Evolutionary conservation across 2,329 filamentous ascomycete genomes (phyloP).

Genomic region (Xylariaceae sp.): DNA sequence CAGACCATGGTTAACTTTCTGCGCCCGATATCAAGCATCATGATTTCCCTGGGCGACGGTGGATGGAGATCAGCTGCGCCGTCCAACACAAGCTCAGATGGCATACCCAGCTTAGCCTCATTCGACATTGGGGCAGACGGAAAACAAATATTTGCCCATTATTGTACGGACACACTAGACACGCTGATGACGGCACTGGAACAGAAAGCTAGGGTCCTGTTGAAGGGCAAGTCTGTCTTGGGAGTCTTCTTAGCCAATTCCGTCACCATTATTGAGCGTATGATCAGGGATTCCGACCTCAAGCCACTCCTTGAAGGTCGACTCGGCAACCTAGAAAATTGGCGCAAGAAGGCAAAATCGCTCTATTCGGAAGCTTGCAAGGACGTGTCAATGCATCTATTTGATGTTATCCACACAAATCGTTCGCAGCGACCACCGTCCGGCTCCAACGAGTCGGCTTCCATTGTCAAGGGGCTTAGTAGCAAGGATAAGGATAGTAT

Average conservation of each 20-base stretch:
- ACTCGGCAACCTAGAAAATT: conserved; percentile 67
- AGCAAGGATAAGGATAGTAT: conserved; percentile 95
- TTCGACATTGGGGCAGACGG: conserved; percentile 90
- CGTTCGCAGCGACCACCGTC: conserved; percentile 69
- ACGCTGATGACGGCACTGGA: conserved; percentile 72
- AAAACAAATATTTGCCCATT: conserved; percentile 81
- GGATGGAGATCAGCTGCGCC: conserved; percentile 67
- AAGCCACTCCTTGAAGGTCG: conserved; percentile 64
- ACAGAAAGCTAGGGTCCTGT: conserved; percentile 64
- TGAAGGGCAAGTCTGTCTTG: conserved; percentile 73
- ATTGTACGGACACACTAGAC: conserved; percentile 85
- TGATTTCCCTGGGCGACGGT: conserved; percentile 88
- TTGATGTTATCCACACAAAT: conserved; percentile 90
- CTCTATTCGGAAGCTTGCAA: conserved; percentile 85
- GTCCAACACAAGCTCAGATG: conserved; percentile 54
- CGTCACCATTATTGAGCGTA: conserved; percentile 76
- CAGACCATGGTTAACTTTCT: conserved; percentile 85
- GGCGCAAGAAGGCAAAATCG: conserved; percentile 80
- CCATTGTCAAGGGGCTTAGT: conserved; percentile 76
- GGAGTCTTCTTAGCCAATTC: conserved; percentile 92
- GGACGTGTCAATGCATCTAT: conserved; percentile 77
- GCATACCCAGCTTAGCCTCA: conserved; percentile 66
- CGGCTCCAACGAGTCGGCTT: conserved; percentile 72
- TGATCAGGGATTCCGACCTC: conserved; percentile 78
- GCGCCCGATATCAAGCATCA: conserved; percentile 78